Evolutionary conservation across 164 flowering plant species (phyloP), one percentile per base, ranked within the genome.

Genomic region (Paratinospora sagittata): DNA sequence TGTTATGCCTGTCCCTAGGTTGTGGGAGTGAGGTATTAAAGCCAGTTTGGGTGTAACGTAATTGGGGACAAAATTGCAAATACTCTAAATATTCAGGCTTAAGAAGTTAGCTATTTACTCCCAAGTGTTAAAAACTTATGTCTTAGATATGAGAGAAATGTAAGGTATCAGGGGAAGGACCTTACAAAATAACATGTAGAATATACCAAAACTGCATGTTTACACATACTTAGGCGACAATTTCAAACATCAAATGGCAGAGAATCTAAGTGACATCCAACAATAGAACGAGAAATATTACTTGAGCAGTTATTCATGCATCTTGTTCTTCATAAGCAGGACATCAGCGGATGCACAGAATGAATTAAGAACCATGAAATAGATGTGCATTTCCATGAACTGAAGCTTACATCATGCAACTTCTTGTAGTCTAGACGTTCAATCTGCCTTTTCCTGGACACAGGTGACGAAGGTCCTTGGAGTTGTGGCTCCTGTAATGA

Each of bases 391-490:
- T 43, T 8, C 19, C 43, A 27, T 61, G 43, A 74, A 66, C 52
- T 52, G 68, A 73, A 64, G 82, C 96, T 91, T 79, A 96, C 99
- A 85, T 91, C 95, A 78, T 91, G 75, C 64, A 93, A 78, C 76
- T 85, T 90, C 77, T 93, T 91, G 86, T 93, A 91, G 86, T 93
- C 95, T 86, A 93, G 73, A 75, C 85, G 80, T 75, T 86, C 91
- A 1, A 80, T 76, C 24, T 65, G 79, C 69, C 97, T 83, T 79
- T 72, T 89, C 52, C 74, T 81, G 17, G 87, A 76, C 37, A 82
- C 66, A 76, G 84, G 80, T 24, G 74, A 26, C 66, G 77, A 70
- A 69, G 73, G 79, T 69, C 73, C 84, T 68, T 72, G 69, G 49
- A 70, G 68, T 71, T 68, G 77, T 65, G 75, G 64, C 75, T 81